Base-by-base conservation (phyloP, 2,329 filamentous ascomycete genomes). In the Taxawa tesnikishii region DNA sequence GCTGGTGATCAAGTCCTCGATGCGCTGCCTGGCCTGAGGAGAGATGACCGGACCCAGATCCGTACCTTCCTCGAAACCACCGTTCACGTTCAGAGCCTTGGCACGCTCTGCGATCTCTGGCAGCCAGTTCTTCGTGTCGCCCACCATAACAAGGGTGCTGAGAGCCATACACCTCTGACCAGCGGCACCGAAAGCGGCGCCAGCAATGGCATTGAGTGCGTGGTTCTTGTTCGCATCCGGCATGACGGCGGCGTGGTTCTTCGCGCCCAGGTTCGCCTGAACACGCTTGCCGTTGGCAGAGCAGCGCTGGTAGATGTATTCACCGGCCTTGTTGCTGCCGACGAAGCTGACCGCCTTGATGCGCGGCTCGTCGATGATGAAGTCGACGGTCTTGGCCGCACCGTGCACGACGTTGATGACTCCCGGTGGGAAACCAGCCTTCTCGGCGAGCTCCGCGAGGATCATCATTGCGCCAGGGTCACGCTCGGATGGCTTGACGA, bases 221-320 rank as follows among this genome's bases (percentile, higher is more conserved):
- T 87, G 80, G 65, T 90, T 87, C 71, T 85, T 88, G 67, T 90
- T 87, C 65, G 77, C 81, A 63, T 90, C 83, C 12, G 83, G 83
- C 39, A 88, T 70, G 17, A 90, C 76, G 32, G 80, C 79, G 16
- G 82, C 82, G 56, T 90, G 83, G 67, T 90, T 90, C 71, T 90
- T 90, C 44, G 83, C 83, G 25, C 83, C 83, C 39, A 90, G 62
- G 60, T 90, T 90, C 54, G 83, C 83, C 62, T 90, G 83, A 18
- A 87, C 81, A 48, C 83, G 79, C 70, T 90, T 90, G 50, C 83
- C 83, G 49, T 88, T 84, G 50, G 81, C 82, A 2, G 80, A 84
- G 18, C 75, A 83, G 35, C 81, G 74, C 34, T 65, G 59, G 60
- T 76, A 90, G 56, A 90, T 90, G 64, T 90, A 90, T 62, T 88